Evolutionary conservation across 1,139 yeast genomes (phyloP).

Genomic region (Starmera stellimalicola): DNA sequence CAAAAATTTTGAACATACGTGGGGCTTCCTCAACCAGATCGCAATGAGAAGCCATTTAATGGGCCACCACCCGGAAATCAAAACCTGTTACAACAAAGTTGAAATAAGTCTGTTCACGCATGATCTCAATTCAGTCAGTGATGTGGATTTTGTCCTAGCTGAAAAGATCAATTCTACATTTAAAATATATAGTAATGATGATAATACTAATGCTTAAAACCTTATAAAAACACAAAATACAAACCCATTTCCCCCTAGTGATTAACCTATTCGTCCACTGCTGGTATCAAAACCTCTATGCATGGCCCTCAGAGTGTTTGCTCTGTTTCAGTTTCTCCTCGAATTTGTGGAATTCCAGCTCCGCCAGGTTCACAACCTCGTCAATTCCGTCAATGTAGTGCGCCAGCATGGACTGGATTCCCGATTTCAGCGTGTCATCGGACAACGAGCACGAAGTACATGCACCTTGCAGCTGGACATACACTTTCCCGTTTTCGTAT

Average conservation of each 20-base stretch:
- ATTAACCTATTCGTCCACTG: not conserved
- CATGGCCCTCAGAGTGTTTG: slow-evolving; percentile 7
- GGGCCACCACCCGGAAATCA: slow-evolving; percentile 70
- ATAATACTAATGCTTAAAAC: slow-evolving; percentile 16
- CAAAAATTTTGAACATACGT: slow-evolving; percentile 46
- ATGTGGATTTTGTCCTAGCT: slow-evolving; percentile 55
- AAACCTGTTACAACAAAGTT: slow-evolving; percentile 53
- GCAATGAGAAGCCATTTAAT: slow-evolving; percentile 49
- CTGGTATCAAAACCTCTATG: too few species aligned
- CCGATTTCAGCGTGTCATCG: slow-evolving; percentile 66
- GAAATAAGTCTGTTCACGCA: slow-evolving; percentile 56
- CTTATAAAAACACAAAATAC: not conserved
- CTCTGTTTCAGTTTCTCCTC: slow-evolving; percentile 14
- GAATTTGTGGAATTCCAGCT: slow-evolving; percentile 19
- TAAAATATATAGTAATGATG: slow-evolving; percentile 21
- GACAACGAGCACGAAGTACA: slow-evolving; percentile 74
- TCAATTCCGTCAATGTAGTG: slow-evolving; percentile 74
- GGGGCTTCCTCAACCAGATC: slow-evolving; percentile 57
- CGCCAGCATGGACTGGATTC: slow-evolving; percentile 73
- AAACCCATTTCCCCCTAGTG: not conserved
- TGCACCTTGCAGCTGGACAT: slow-evolving; percentile 64
- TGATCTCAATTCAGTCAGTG: slow-evolving; percentile 49
- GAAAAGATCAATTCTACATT: slow-evolving; percentile 23
- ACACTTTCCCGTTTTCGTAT: slow-evolving; percentile 59
- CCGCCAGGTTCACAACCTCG: slow-evolving; percentile 35